Evolutionary conservation across 257 asterid genomes (phyloP).

Genomic region (Verbena officinalis): DNA sequence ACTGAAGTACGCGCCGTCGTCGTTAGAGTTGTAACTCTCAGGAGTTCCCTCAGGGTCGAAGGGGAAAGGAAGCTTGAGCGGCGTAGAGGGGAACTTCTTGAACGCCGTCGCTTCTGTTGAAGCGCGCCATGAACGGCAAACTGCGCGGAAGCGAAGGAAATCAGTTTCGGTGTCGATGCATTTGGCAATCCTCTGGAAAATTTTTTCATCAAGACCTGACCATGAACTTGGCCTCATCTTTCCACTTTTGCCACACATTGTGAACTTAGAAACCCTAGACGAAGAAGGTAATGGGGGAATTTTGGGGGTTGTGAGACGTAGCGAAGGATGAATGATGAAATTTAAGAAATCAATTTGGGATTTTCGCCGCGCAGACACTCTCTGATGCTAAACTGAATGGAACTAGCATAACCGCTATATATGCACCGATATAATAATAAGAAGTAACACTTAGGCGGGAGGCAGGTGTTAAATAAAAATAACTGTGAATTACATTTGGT

Average conservation of each 20-base stretch:
- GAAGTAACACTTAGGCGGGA: too few species aligned
- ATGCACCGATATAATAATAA: too few species aligned
- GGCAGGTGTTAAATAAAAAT: too few species aligned
- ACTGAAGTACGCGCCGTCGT: slow-evolving; percentile 10
- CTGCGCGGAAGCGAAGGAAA: slow-evolving; percentile 27
- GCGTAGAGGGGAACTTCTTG: background rate
- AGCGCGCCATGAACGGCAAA: slow-evolving; percentile 32
- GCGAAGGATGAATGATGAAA: too few species aligned
- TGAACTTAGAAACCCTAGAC: slow-evolving; percentile 5
- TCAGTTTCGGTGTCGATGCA: slow-evolving; percentile 29
- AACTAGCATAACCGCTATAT: too few species aligned
- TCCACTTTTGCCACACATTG: background rate
- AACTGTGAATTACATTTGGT: too few species aligned
- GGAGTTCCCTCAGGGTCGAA: background rate
- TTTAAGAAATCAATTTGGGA: too few species aligned
- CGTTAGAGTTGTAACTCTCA: background rate
- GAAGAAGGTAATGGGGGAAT: background rate
- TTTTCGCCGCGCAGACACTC: too few species aligned
- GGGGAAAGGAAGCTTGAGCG: slow-evolving; percentile 26
- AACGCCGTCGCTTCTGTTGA: slow-evolving; percentile 12
- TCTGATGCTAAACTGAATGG: too few species aligned
- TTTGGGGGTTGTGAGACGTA: too few species aligned
- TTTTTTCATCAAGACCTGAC: slow-evolving; percentile 17
- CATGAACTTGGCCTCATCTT: background rate
- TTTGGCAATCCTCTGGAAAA: slow-evolving; percentile 12